Evolutionary conservation across 495 filamentous ascomycete species (phyloP), one percentile per base, ranked within the genome.

Genomic region (Cercophora sp.): DNA sequence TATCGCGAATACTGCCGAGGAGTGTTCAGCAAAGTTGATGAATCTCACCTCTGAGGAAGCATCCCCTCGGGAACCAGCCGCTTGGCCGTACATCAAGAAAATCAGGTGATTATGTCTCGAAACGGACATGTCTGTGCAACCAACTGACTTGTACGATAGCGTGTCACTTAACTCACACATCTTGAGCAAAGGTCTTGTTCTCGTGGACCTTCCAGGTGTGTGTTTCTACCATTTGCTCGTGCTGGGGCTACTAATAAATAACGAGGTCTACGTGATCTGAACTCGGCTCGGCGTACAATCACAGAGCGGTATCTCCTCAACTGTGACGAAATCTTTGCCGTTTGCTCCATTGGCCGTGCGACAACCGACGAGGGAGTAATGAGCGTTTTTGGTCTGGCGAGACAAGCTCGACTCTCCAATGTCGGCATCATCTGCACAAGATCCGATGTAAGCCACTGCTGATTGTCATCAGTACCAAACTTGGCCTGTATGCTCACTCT

Each of bases 151-250:
- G 1, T n/a, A 27, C 1, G 27, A 13, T 26, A 70, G 68, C 13
- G 68, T 73, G 1, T 67, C 48, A 24, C 52, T 65, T 25, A 64
- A 67, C 23, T 58, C 68, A 16, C 56, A 70, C 44, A 67, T 70
- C 31, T 49, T 73, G 16, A 66, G 62, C 50, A 69, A 62, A 36
- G 70, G 70, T 2, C 63, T 73, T 13, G 58, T 73, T 23, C 58
- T 73, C 10, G 67, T 68, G 0, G 70, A 73, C 36, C 67, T 73
- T 18, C 68, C 70, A 32, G 70, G 70, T 37, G 54, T 68, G n/a
- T 58, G 55, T 2, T 40, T 15, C n/a, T 20, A 4, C 15, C 5
- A 4, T 2, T 20, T 18, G 4, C 3, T 18, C 5, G 11, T 0
- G 5, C 32, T n/a, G 41, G 70, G 68, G 13, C 59, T 72, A 15